Evolutionary conservation across 257 asterid species (phyloP).

Genomic region (Nicotiana benthamiana): DNA sequence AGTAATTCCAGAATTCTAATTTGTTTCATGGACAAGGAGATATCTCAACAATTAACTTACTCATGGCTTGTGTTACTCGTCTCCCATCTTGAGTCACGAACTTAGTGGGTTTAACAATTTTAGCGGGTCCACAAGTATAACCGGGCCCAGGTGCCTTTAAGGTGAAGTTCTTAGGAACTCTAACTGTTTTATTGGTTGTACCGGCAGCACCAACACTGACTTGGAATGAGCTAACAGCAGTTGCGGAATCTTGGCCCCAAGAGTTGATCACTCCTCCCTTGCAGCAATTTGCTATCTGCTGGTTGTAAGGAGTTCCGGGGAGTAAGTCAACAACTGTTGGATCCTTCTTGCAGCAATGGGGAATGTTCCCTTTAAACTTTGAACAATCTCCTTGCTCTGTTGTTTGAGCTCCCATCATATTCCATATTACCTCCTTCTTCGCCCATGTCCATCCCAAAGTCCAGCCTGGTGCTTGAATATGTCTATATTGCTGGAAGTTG

Average conservation of each 20-base stretch:
- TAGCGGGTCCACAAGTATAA: slow-evolving; percentile 69
- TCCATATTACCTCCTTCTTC: slow-evolving; percentile 57
- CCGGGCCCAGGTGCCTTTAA: slow-evolving; percentile 70
- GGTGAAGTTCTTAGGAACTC: slow-evolving; percentile 59
- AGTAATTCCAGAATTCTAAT: background rate
- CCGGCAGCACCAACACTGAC: slow-evolving; percentile 60
- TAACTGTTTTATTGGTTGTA: slow-evolving; percentile 58
- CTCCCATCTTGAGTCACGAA: slow-evolving; percentile 42
- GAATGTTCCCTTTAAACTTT: slow-evolving; percentile 35
- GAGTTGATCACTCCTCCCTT: slow-evolving; percentile 69
- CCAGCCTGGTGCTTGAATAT: slow-evolving; percentile 63
- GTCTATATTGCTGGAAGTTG: slow-evolving; percentile 63
- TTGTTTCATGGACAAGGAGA: background rate
- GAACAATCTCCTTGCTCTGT: slow-evolving; percentile 62
- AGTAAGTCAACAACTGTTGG: slow-evolving; percentile 54
- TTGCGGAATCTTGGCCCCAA: slow-evolving; percentile 54
- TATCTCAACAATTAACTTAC: slow-evolving; percentile 30
- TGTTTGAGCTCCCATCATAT: slow-evolving; percentile 51
- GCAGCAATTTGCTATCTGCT: slow-evolving; percentile 68
- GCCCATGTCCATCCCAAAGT: slow-evolving; percentile 69
- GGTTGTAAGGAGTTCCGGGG: slow-evolving; percentile 75
- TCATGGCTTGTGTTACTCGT: slow-evolving; percentile 67
- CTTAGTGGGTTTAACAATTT: slow-evolving; percentile 49
- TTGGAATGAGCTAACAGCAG: slow-evolving; percentile 65
- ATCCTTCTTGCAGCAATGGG: slow-evolving; percentile 66